Base-by-base conservation (phyloP, 257 asterid species). In the Catharanthus roseus region DNA sequence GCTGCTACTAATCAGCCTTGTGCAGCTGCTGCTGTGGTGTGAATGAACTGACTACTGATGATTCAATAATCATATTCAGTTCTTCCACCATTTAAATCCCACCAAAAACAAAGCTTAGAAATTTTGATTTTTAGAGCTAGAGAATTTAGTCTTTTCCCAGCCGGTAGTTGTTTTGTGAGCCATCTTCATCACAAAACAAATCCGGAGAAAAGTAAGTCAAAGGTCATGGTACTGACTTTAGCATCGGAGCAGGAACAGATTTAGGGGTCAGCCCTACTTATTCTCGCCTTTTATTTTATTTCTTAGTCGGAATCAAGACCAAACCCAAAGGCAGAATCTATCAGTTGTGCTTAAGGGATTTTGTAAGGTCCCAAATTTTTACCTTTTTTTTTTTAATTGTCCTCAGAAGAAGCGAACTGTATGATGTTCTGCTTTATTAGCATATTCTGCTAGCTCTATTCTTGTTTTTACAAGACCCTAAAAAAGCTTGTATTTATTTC, bases 1-100 rank as follows among this genome's bases (percentile, higher is more conserved):
- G 74, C 78, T 13, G 72, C 84, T n/a, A n/a, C n/a, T n/a, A n/a
- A n/a, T 75, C 82, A 73, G 51, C 74, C 86, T 16, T 71, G 73
- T 65, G 68, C n/a, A n/a, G n/a, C 72, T 24, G 45, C 70, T 39
- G 49, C 70, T 60, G 72, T 67, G 68, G 77, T 74, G 50, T 79
- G 67, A 38, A 67, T 29, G n/a, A n/a, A n/a, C n/a, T n/a, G n/a
- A n/a, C n/a, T n/a, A n/a, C n/a, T n/a, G n/a, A n/a, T n/a, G n/a
- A n/a, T n/a, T n/a, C n/a, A n/a, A n/a, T n/a, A n/a, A n/a, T n/a
- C n/a, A n/a, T n/a, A n/a, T n/a, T n/a, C n/a, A n/a, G n/a, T n/a
- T n/a, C n/a, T n/a, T n/a, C n/a, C n/a, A n/a, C n/a, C n/a, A n/a
- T n/a, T n/a, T n/a, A n/a, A n/a, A n/a, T n/a, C n/a, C n/a, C n/a